These are phyloP conservation scores for Sporothrix brasiliensis DNA, from an alignment of 2,329 filamentous ascomycete genomes.

Conservation along the genomic window DNA sequence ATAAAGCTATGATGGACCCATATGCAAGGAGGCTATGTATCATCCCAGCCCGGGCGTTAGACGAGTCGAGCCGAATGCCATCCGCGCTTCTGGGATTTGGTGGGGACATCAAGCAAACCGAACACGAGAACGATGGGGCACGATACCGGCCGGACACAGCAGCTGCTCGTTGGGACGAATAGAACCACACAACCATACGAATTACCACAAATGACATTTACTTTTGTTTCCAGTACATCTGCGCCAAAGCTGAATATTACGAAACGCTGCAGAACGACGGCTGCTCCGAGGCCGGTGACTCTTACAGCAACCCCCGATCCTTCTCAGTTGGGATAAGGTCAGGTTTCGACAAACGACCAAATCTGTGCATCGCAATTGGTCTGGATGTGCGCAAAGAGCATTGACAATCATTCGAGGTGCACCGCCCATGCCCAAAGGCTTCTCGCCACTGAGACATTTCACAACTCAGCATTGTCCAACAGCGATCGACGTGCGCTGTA, in stretches of 20 bases:
- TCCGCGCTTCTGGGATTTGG: constrained; percentile 1
- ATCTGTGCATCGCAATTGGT: not conserved
- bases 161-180: not conserved
- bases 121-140: constrained; percentile 17
- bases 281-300: not conserved
- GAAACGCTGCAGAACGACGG: not conserved
- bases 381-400: not conserved
- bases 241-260: not conserved
- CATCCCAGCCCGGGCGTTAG: not conserved
- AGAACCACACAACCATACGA: not conserved
- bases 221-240: not conserved
- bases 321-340: not conserved
- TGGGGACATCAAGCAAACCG: not conserved
- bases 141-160: not conserved
- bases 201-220: not conserved
- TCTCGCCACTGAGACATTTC: constrained; percentile 15
- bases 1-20: not conserved
- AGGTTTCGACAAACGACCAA: not conserved
- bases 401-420: not conserved
- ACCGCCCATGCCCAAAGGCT: constrained; percentile 1
- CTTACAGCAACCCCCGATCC: not conserved
- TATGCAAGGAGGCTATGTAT: constrained; percentile 11
- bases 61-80: constrained; percentile 21
- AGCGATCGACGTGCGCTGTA: constrained; percentile 2
- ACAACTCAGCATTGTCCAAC: not conserved